Evolutionary conservation across 106 monocot species (phyloP), one percentile per base, ranked within the genome.

Genomic region (Amphibolis antarctica): DNA sequence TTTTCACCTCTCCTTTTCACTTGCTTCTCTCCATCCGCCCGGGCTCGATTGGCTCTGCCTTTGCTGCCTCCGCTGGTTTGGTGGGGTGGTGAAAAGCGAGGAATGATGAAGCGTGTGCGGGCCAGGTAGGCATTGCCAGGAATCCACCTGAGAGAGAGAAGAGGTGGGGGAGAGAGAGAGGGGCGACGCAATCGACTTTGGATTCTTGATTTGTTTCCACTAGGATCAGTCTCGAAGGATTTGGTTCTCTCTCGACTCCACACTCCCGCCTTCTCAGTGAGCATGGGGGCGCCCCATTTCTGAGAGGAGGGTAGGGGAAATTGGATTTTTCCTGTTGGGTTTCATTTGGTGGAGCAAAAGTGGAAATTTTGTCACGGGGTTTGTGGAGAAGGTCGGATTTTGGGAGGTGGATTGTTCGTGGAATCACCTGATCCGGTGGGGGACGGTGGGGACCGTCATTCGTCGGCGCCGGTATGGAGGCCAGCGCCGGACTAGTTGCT

Each of bases 401-500:
- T 72, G 44, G 26, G 54, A 21, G 55, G 25, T 23, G 42, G 17
- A 43, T 55, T 42, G 15, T 31, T 43, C 11, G 19, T 42, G 42
- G 26, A 44, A 67, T 55, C 55, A 43, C 17, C 55, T 43, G 67
- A 56, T 55, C 67, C 23, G 18, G 66, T 51, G 52, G 36, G 22
- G 22, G 22, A 19, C 44, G 51, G 30, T 46, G 42, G 60, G 49
- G 28, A 15, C 53, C 53, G 22, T 42, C 31, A 42, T 36, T 36
- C 18, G 55, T 17, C 36, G 36, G 2, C 45, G 30, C 44, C 62
- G 44, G 44, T 1, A 72, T 72, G 72, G 72, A 72, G 64, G 72
- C 72, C 26, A 64, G 72, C 47, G 72, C 63, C 12, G 72, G 72
- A 3, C 43, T 72, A 11, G 88, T 93, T 48, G 92, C 92, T 48